phyloP scores from a whole-genome alignment of 1,284 basidiomycete genomes.

The Ustilago lituana region DNA sequence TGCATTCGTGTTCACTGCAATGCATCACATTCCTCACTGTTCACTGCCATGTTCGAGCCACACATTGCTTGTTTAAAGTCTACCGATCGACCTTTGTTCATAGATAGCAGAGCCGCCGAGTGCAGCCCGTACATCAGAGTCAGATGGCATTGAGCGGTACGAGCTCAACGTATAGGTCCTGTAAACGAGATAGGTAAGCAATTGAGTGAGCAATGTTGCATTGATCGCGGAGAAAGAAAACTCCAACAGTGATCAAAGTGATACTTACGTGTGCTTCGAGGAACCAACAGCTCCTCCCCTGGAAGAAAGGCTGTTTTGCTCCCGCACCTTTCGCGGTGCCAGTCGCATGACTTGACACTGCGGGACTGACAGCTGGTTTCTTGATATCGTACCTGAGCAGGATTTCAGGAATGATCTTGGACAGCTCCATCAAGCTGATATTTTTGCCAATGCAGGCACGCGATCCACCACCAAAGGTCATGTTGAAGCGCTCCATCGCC shows the following conservation, averaged over 20 bases:
- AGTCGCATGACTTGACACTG: not conserved
- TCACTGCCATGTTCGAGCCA: too few species aligned
- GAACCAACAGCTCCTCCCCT: conserved; percentile 44
- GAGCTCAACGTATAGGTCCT: conserved; percentile 42
- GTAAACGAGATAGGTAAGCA: not conserved
- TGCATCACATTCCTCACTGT: too few species aligned
- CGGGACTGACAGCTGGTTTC: conserved; percentile 17
- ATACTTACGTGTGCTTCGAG: conserved; percentile 43
- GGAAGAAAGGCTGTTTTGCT: conserved; percentile 21
- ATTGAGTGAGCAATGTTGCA: too few species aligned
- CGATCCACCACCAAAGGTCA: conserved; percentile 55
- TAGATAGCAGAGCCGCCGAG: too few species aligned
- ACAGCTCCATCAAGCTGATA: conserved; percentile 61
- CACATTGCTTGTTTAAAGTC: too few species aligned
- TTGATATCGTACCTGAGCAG: conserved; percentile 50
- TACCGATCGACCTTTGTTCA: too few species aligned
- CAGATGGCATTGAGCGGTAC: conserved; percentile 23
- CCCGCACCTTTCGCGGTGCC: not conserved
- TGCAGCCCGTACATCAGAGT: too few species aligned
- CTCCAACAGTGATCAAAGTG: too few species aligned
- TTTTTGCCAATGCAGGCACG: conserved; percentile 61
- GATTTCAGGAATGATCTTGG: conserved; percentile 57
- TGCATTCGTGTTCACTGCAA: too few species aligned
- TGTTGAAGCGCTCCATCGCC: conserved; percentile 44
- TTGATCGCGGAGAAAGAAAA: too few species aligned